Conservation (phyloP, 257 asterid genomes). For the Verbena officinalis region DNA sequence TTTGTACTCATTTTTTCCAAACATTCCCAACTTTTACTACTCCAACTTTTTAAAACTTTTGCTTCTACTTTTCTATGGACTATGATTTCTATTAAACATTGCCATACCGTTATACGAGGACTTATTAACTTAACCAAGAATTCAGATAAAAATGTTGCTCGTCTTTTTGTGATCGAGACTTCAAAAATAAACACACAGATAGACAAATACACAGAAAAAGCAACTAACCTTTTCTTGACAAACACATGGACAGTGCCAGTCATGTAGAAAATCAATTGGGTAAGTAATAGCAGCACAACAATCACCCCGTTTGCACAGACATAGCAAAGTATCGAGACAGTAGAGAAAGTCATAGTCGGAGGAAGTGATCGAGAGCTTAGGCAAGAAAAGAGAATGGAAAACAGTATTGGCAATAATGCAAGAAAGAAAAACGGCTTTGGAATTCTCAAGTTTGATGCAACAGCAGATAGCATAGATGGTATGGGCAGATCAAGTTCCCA, state of each 20-base stretch:
- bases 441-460: slow-evolving; percentile 81
- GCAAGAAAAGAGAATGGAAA: slow-evolving; percentile 59
- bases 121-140: not conserved
- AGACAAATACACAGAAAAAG: slow-evolving; percentile 18
- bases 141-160: not conserved
- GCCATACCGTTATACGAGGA: not conserved
- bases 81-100: slow-evolving; percentile 2
- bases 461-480: slow-evolving; percentile 81
- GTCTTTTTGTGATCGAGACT: slow-evolving; percentile 7
- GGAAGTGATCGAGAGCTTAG: slow-evolving; percentile 62
- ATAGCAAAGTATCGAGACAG: slow-evolving; percentile 73
- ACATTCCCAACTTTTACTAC: slow-evolving; percentile 12
- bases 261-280: slow-evolving; percentile 63
- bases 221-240: slow-evolving; percentile 77
- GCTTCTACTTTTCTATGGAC: slow-evolving; percentile 7
- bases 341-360: slow-evolving; percentile 57
- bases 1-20: too few species aligned
- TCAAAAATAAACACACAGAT: not conserved
- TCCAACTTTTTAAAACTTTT: too few species aligned
- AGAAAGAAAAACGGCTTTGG: slow-evolving; percentile 64
- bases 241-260: slow-evolving; percentile 61
- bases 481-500: slow-evolving; percentile 85
- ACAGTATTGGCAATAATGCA: slow-evolving; percentile 56
- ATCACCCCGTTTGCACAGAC: slow-evolving; percentile 79
- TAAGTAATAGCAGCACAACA: slow-evolving; percentile 57